phyloP scores from a whole-genome alignment of 805 yeast species.

The Wickerhamiella kurtzmanii region DNA sequence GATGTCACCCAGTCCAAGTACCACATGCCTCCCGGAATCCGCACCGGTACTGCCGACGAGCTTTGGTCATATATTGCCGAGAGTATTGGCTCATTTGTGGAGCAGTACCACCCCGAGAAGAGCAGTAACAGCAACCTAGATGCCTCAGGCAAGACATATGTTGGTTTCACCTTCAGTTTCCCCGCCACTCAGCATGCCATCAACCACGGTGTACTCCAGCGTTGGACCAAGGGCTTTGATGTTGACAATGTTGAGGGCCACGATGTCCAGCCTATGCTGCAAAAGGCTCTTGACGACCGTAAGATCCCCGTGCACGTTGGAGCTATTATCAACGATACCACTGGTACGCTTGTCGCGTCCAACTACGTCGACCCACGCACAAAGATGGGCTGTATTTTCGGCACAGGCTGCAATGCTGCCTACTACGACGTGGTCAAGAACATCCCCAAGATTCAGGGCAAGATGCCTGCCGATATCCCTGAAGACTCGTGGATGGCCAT shows the following conservation, averaged over 20 bases:
- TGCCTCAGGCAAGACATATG: slow-evolving; percentile 42
- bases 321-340: slow-evolving; percentile 91
- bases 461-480: slow-evolving; percentile 48
- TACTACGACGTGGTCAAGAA: slow-evolving; percentile 65
- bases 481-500: slow-evolving; percentile 74
- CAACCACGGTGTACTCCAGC: slow-evolving; percentile 74
- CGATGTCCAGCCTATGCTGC: slow-evolving; percentile 87
- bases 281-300: slow-evolving; percentile 49
- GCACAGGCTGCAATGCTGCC: slow-evolving; percentile 97
- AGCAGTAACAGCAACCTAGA: slow-evolving; percentile 22
- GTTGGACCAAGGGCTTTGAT: slow-evolving; percentile 98
- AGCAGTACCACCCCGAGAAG: slow-evolving; percentile 47
- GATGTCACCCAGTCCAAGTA: slow-evolving; percentile 80
- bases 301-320: slow-evolving; percentile 72
- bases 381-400: slow-evolving; percentile 90
- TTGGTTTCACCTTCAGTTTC: slow-evolving; percentile 92
- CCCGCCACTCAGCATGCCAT: slow-evolving; percentile 66
- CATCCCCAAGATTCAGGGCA: slow-evolving; percentile 72
- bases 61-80: slow-evolving; percentile 80
- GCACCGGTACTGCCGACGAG: slow-evolving; percentile 63
- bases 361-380: slow-evolving; percentile 80
- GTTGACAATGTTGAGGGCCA: slow-evolving; percentile 86
- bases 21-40: slow-evolving; percentile 59
- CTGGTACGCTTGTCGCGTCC: slow-evolving; percentile 94
- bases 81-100: slow-evolving; percentile 57